Evolutionary conservation across 2,329 filamentous ascomycete genomes (phyloP), one percentile per base, ranked within the genome.

Genomic region (Penicillium frequentans): DNA sequence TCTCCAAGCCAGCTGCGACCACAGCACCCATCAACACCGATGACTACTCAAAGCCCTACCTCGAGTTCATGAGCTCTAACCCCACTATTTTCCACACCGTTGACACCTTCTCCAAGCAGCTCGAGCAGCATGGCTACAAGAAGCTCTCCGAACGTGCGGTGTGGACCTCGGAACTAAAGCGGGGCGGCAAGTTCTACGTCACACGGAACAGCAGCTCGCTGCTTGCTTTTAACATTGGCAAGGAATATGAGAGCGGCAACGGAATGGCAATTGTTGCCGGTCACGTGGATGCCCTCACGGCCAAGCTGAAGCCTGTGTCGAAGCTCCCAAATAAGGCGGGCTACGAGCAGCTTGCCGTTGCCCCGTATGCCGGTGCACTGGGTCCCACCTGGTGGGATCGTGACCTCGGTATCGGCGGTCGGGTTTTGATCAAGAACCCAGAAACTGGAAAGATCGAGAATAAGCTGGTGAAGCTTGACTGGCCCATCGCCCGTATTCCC

Each of bases 351-450:
- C 84, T 98, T 7, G 93, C 91, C 24, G 91, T 98, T 52, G 93
- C 95, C 2, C 95, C 90, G 0, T 99, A 98, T 72, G 93, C 92
- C 10, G 93, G 95, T 50, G 92, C 82, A 1, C 78, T 98, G 60
- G 95, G 93, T 71, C 81, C 82, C 61, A 98, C 95, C 1, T 98
- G 95, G 95, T 98, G 93, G 93, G 95, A 98, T 74, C 86, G 95
- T 37, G 95, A 99, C 74, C 83, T 99, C 51, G 88, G 90, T 63
- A 90, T 98, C 66, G 95, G 92, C 62, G 95, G 95, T 39, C 84
- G 92, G 45, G 93, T 98, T 4, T 81, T 98, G 49, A 87, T 98
- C 46, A 90, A 87, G 62, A 88, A 96, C 65, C 72, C 82, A 5
- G 77, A 80, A 48, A 84, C 85, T 2, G 89, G 89, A 64, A 96